Conservation (phyloP, 176 grass and related monocot species). For the Hordeum marinum region DNA sequence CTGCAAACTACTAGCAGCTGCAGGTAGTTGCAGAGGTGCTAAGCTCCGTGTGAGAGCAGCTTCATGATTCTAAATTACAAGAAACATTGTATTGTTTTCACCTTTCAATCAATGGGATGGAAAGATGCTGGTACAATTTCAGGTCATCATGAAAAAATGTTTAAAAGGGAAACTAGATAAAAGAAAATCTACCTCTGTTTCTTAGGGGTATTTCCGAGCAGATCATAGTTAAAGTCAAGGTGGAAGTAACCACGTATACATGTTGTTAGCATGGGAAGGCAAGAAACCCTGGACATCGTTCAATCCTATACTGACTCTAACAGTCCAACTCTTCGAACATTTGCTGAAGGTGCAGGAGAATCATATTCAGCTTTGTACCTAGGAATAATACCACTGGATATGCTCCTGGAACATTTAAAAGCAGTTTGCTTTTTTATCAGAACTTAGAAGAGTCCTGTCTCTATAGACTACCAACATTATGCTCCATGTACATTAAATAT, state of each 20-base stretch:
- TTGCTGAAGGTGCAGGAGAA: background rate
- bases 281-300: background rate
- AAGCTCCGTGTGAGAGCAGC: background rate
- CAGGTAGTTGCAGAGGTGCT: background rate
- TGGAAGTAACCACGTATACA: background rate
- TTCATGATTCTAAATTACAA: background rate
- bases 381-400: background rate
- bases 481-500: background rate
- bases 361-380: background rate
- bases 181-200: background rate
- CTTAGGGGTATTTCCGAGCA: background rate
- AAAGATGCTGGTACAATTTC: background rate
- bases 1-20: background rate
- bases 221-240: background rate
- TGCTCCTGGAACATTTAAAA: background rate
- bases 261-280: background rate
- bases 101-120: background rate
- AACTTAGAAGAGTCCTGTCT: background rate
- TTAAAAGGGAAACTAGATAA: background rate
- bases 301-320: background rate
- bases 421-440: background rate
- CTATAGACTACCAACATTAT: background rate
- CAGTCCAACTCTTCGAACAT: no score
- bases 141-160: background rate
- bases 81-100: background rate